A percentile compares a stretch with the other conserved stretches of the same genome.
Evolutionary conservation across 306 rosid genomes (phyloP).

Genomic region (Castanea crenata): DNA sequence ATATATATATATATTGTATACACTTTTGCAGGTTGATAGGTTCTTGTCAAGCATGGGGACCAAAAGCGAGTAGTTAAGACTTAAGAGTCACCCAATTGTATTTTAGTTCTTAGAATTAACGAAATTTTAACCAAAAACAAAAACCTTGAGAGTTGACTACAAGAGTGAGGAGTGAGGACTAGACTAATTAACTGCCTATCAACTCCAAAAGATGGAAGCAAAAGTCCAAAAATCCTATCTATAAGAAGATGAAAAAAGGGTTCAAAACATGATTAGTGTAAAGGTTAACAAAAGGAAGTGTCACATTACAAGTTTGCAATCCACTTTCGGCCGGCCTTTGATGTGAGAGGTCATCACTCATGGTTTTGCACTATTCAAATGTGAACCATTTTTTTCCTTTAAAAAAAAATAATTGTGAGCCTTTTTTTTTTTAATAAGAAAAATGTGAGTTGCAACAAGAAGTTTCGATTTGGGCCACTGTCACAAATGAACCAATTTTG

Average conservation of each 20-base stretch:
- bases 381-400: background rate
- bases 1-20: no score
- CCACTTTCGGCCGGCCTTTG: background rate
- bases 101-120: background rate
- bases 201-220: background rate
- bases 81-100: no score
- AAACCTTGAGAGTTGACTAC: background rate
- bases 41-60: no score
- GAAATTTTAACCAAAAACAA: background rate
- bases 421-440: no score
- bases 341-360: no score
- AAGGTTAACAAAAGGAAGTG: background rate
- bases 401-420: no score
- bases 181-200: background rate
- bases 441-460: background rate
- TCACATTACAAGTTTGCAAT: background rate
- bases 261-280: background rate
- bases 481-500: no score
- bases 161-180: background rate
- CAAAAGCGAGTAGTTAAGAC: no score
- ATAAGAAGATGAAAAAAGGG: background rate
- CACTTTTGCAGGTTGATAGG: no score
- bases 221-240: background rate
- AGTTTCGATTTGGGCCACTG: background rate
- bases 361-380: background rate